Base-by-base conservation (phyloP, 495 filamentous ascomycete genomes). In the Penicillium tannophilum region DNA sequence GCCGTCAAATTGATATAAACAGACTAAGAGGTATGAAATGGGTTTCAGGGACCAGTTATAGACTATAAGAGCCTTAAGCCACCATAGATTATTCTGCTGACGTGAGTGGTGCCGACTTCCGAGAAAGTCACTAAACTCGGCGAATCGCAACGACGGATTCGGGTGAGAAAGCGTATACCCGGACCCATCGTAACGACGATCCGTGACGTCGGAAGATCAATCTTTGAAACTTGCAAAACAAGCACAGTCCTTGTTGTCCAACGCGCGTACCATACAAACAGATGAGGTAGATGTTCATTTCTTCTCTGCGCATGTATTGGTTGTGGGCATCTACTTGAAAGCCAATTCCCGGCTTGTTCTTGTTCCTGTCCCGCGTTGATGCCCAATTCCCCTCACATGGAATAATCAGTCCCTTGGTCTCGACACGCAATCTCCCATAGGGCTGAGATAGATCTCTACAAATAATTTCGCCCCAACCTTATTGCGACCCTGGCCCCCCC, bases 371-470 rank as follows among this genome's bases (percentile, higher is more conserved):
- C 14, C 7, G 4, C 39, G 14, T 41, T 45, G 33, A 50, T 31
- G 24, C 42, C 55, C 39, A 20, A 50, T 17, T 56, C n/a, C 23
- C 57, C 33, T 41, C 39, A n/a, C 39, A 41, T 17, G 39, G 39
- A 17, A 19, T n/a, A 4, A 36, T 14, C 20, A 36, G 20, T n/a
- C 24, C 14, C 24, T 4, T 39, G 30, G 45, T 5, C 16, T 41
- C 33, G 39, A 41, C 39, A n/a, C 39, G 39, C 39, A 41, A 41
- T 41, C 2, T 17, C 5, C 12, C 4, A 0, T 41, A 41, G 39
- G 5, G 39, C 39, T 16, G 39, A 17, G 39, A 17, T 12, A 11
- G 14, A 41, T 41, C 5, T 41, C 5, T 41, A 41, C 39, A 41
- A 41, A 41, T 17, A 41, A 12, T 41, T 4, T 14, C 14, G 16